Base-by-base conservation (phyloP, 805 yeast genomes). In the Henningerozyma blattae region DNA sequence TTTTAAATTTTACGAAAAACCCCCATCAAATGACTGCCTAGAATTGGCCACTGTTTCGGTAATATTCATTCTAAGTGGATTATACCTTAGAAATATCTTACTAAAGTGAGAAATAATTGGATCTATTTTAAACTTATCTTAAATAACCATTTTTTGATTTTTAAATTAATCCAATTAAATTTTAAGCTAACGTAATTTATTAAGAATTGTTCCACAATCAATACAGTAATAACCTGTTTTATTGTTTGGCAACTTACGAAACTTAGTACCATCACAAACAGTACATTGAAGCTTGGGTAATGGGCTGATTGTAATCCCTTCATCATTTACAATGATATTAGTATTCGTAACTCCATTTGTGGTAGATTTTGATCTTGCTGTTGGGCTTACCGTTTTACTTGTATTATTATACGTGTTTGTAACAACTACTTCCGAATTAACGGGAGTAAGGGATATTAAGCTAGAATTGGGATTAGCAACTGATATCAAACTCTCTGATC, bases 181-280 rank as follows among this genome's bases (percentile, higher is more conserved):
- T 26, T 4, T 6, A 5, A 15, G n/a, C 13, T 27, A n/a, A 7
- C 14, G 18, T 15, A 16, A 27, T n/a, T 15, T 14, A 9, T 27
- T 16, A 22, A 22, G 34, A 24, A 47, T 34, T 3, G 49, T 50
- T 14, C 56, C 52, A 35, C 58, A 53, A 16, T 53, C 58, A 3
- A 39, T 32, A 35, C 58, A 53, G 24, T 34, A 39, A 33, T 42
- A 47, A 4, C 45, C 46, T 15, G 29, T 31, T 7, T 40, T 42
- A 15, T 38, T 36, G 19, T 42, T 35, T 4, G 34, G 35, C 18
- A 26, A 16, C 10, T 33, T 19, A 13, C 31, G 25, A n/a, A 52
- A 52, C 8, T 38, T 47, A 7, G 46, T 47, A 22, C 57, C 47
- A 30, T 46, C 43, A 34, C 58, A 53, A 17, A 48, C 50, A 18